These are phyloP conservation scores for Theileria annulata DNA, from an alignment of 169 alveolate genomes.

Conservation along the genomic window DNA sequence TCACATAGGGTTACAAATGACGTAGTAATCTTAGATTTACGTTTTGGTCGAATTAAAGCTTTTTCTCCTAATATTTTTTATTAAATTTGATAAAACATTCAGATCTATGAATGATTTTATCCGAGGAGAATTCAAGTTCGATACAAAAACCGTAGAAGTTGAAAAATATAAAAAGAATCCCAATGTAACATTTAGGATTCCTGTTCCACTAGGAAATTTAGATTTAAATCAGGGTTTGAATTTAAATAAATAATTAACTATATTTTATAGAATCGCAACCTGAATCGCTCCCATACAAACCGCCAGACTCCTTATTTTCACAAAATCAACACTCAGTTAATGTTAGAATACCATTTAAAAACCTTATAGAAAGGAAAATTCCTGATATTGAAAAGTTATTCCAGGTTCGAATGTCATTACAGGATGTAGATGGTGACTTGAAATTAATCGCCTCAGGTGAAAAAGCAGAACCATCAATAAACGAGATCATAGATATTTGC, in stretches of 20 bases:
- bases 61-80: too few species aligned
- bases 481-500: slow-evolving; percentile 53
- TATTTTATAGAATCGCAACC: neutral
- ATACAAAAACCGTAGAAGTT: slow-evolving; percentile 3
- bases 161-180: slow-evolving; percentile 15
- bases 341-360: slow-evolving; percentile 49
- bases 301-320: neutral
- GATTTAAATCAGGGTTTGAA: slow-evolving; percentile 2
- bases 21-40: too few species aligned
- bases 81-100: neutral
- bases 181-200: slow-evolving; percentile 22
- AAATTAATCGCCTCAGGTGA: slow-evolving; percentile 50
- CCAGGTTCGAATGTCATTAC: slow-evolving; percentile 47
- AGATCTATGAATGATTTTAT: slow-evolving; percentile 1
- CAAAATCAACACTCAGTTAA: slow-evolving; percentile 48
- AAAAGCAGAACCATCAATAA: slow-evolving; percentile 37
- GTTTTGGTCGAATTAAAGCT: too few species aligned
- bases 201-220: neutral
- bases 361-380: slow-evolving; percentile 24
- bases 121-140: slow-evolving; percentile 15
- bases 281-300: neutral
- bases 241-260: neutral
- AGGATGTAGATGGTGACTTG: slow-evolving; percentile 9
- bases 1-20: too few species aligned
- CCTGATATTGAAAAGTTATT: slow-evolving; percentile 36